phyloP scores from a whole-genome alignment of 2,329 filamentous ascomycete species.

The Pseudodiploospora longispora region DNA sequence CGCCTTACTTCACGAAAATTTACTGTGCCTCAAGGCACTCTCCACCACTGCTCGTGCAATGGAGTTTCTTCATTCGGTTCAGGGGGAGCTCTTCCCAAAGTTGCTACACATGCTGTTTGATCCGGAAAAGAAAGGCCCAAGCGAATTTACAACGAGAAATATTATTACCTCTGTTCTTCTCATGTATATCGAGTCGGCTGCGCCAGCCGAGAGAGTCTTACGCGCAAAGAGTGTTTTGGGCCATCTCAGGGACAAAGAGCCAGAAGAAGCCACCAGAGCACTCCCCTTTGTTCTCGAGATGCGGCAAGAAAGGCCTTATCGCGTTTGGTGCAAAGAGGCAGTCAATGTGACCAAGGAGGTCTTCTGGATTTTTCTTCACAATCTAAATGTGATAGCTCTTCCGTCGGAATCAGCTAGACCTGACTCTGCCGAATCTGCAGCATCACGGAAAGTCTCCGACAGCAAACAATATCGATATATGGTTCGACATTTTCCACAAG shows the following conservation, averaged over 20 bases:
- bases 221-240: slow-evolving; percentile 66
- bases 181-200: slow-evolving; percentile 69
- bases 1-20: slow-evolving; percentile 78
- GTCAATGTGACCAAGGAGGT: slow-evolving; percentile 93
- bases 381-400: slow-evolving; percentile 76
- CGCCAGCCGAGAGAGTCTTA: slow-evolving; percentile 51
- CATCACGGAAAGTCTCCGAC: slow-evolving; percentile 20
- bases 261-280: slow-evolving; percentile 66
- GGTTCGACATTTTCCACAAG: slow-evolving; percentile 69
- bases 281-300: slow-evolving; percentile 85
- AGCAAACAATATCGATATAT: slow-evolving; percentile 51
- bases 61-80: slow-evolving; percentile 71
- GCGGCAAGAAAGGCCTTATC: slow-evolving; percentile 78
- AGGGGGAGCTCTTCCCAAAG: slow-evolving; percentile 74
- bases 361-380: slow-evolving; percentile 98
- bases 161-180: slow-evolving; percentile 87
- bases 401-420: slow-evolving; percentile 34
- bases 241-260: slow-evolving; percentile 73
- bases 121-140: slow-evolving; percentile 95
- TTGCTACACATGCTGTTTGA: slow-evolving; percentile 87
- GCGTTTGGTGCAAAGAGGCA: slow-evolving; percentile 89
- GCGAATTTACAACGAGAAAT: slow-evolving; percentile 87
- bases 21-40: slow-evolving; percentile 88
- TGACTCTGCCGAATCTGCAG: slow-evolving; percentile 8
- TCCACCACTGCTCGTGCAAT: slow-evolving; percentile 86